A percentile compares a stretch with the other conserved stretches of the same genome.
Conservation (phyloP, 1,284 basidiomycete genomes). For the Microbotryomycetes sp. region DNA sequence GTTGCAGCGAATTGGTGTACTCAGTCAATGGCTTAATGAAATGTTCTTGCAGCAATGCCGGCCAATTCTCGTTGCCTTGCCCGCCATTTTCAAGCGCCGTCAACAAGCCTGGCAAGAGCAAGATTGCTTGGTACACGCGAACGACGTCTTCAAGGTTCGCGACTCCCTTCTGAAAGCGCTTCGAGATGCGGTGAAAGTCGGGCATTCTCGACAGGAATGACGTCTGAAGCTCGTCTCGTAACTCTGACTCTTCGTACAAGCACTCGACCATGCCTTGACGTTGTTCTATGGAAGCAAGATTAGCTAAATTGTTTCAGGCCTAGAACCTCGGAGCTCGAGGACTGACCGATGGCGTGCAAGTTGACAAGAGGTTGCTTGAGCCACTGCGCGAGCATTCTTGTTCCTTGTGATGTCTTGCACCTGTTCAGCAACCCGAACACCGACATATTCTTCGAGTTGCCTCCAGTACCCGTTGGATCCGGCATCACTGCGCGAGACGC, state of each 20-base stretch:
- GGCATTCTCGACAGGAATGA: constrained; percentile 79
- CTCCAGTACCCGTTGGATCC: constrained; percentile 29
- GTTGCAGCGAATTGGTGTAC: constrained; percentile 57
- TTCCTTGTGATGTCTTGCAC: constrained; percentile 94
- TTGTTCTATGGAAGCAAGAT: constrained; percentile 51
- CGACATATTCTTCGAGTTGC: constrained; percentile 62
- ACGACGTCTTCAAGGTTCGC: constrained; percentile 93
- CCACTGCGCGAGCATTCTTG: constrained; percentile 85
- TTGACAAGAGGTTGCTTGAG: constrained; percentile 95
- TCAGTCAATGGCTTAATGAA: constrained; percentile 52
- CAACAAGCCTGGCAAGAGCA: constrained; percentile 69
- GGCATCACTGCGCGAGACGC: constrained; percentile 32
- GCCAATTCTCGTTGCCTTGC: constrained; percentile 47
- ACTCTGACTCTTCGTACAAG: constrained; percentile 71
- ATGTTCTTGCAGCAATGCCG: constrained; percentile 56
- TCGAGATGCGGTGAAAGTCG: constrained; percentile 86
- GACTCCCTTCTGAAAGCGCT: constrained; percentile 78
- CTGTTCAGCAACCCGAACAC: constrained; percentile 85
- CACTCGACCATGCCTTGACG: constrained; percentile 81
- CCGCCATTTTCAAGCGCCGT: constrained; percentile 50
- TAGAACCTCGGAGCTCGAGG: constrained; percentile 11
- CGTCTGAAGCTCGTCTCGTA: constrained; percentile 51
- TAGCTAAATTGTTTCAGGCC: neutral
- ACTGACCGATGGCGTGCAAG: constrained; percentile 81
- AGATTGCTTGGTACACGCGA: constrained; percentile 84